These are phyloP conservation scores for Fragaria nilgerrensis DNA, from an alignment of 306 rosid species.

Conservation along the genomic window DNA sequence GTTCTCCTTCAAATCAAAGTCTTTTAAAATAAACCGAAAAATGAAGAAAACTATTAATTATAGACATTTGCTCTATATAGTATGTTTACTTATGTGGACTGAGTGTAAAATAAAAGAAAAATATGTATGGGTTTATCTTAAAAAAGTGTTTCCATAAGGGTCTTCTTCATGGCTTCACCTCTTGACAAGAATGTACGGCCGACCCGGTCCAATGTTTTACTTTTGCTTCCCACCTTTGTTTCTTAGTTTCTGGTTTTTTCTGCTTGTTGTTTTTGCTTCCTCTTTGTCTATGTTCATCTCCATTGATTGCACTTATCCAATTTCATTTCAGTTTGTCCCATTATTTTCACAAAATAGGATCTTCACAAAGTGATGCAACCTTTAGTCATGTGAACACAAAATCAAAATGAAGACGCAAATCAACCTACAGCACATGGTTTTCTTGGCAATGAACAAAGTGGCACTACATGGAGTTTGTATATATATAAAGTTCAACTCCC, in stretches of 20 bases:
- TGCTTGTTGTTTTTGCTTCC: not conserved
- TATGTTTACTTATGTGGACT: too few relatives aligned
- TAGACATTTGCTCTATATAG: too few relatives aligned
- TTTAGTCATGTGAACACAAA: constrained; percentile 8
- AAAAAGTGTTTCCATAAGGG: too few relatives aligned
- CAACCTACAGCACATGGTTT: constrained; percentile 9
- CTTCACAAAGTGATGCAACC: not conserved
- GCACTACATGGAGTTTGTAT: not conserved
- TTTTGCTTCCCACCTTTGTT: not conserved
- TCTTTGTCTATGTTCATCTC: constrained; percentile 6
- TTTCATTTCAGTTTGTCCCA: not conserved
- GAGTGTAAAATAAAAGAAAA: too few relatives aligned
- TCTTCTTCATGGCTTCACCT: not conserved
- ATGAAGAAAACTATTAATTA: too few relatives aligned
- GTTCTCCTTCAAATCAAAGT: too few relatives aligned
- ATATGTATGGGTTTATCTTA: too few relatives aligned
- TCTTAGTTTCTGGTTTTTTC: not conserved
- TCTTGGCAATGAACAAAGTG: not conserved
- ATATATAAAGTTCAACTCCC: not conserved
- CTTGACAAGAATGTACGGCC: not conserved
- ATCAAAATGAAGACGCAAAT: constrained; percentile 14
- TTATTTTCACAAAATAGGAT: not conserved
- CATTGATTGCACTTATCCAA: not conserved
- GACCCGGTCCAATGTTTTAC: not conserved
- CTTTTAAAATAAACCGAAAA: too few relatives aligned